Conservation (phyloP, 1,284 basidiomycete species). For the Microstroma glucosiphilum region DNA sequence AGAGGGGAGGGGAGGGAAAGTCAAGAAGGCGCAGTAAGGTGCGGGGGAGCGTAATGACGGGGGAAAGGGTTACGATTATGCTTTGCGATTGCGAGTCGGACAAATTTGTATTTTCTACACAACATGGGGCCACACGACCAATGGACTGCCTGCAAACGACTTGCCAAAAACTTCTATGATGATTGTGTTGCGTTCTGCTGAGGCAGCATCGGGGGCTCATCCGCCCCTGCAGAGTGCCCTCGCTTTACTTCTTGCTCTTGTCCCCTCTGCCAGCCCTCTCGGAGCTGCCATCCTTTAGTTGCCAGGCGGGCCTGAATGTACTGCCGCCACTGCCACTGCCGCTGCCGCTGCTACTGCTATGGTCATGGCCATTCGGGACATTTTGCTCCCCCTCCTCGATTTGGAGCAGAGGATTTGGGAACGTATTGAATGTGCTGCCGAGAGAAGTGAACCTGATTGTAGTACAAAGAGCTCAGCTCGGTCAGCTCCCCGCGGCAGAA, state of each 20-base stretch:
- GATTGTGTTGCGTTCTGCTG: no score
- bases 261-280: slow-evolving; percentile 2
- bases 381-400: slow-evolving; percentile 14
- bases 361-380: neutral
- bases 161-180: no score
- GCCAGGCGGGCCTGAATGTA: slow-evolving; percentile 1
- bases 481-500: neutral
- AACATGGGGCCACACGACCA: no score
- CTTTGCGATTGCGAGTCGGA: no score
- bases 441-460: slow-evolving; percentile 78
- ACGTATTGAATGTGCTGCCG: slow-evolving; percentile 89
- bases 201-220: no score
- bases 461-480: neutral
- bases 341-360: neutral
- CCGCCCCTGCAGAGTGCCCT: no score
- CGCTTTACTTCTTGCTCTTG: no score
- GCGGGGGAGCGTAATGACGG: no score
- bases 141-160: no score
- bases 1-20: neutral
- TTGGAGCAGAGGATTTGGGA: slow-evolving; percentile 76
- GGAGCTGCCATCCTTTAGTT: slow-evolving; percentile 4
- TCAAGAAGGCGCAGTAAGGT: neutral
- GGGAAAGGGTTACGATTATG: no score
- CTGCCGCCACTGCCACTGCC: neutral
- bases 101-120: no score